phyloP scores from a whole-genome alignment of 331 rosid genomes.

The Quercus tomentella region DNA sequence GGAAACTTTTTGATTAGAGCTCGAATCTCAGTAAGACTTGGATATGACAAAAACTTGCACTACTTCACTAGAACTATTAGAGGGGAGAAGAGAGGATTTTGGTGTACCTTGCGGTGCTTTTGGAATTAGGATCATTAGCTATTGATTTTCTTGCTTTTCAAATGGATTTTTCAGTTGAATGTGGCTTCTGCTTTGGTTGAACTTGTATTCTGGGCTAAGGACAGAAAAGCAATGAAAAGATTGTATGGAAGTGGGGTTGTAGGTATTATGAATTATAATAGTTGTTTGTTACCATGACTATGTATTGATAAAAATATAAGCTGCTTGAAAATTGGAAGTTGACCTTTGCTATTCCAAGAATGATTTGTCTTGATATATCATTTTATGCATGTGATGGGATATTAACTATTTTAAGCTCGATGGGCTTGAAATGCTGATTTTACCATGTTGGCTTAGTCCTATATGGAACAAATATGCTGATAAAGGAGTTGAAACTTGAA shows the following conservation, averaged over 20 bases:
- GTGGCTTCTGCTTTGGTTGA: no score
- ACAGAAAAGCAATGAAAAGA: neutral
- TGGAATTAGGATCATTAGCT: no score
- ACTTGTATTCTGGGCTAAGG: neutral
- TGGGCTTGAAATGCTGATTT: neutral
- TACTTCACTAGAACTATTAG: no score
- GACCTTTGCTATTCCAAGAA: neutral
- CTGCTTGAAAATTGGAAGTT: no score
- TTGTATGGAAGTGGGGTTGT: neutral
- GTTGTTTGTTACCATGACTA: neutral
- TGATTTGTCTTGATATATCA: neutral
- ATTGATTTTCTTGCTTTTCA: neutral
- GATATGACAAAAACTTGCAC: no score
- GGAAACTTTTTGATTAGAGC: neutral
- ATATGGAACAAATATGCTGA: neutral
- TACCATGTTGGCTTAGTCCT: neutral
- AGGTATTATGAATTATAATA: neutral
- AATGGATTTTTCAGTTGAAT: neutral
- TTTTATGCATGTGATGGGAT: no score
- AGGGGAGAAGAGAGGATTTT: neutral
- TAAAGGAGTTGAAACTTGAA: slow-evolving; percentile 26
- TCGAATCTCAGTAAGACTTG: no score
- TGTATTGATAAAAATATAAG: neutral
- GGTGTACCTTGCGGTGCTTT: no score
- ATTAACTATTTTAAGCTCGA: neutral